Evolutionary conservation across 1,284 basidiomycete genomes (phyloP).

Genomic region (Ganoderma multipileum): DNA sequence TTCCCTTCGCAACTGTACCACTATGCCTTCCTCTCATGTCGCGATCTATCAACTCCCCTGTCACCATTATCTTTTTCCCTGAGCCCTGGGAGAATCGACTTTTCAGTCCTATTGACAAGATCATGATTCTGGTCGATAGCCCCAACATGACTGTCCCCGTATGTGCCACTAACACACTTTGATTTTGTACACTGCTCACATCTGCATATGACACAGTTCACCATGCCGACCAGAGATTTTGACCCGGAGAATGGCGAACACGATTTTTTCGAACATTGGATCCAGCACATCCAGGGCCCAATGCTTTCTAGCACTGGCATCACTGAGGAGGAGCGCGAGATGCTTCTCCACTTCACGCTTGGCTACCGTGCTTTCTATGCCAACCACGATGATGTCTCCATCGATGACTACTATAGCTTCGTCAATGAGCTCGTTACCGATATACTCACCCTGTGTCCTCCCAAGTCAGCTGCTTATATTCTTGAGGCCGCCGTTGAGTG

Average conservation of each 20-base stretch:
- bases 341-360: neutral
- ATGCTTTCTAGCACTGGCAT: neutral
- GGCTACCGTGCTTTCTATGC: neutral
- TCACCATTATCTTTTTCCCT: neutral
- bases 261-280: neutral
- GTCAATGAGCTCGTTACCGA: no score
- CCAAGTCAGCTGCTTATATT: no score
- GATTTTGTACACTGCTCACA: neutral
- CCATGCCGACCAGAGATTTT: neutral
- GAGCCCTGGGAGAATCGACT: neutral
- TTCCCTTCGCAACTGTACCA: no score
- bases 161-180: neutral
- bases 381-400: no score
- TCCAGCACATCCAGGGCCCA: neutral
- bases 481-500: no score
- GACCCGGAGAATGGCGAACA: neutral
- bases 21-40: neutral
- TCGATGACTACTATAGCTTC: no score
- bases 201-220: neutral
- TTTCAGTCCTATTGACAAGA: neutral
- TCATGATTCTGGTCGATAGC: neutral
- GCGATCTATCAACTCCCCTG: neutral
- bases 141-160: neutral
- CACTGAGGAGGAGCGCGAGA: neutral
- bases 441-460: no score